Base-by-base conservation (phyloP, 208 protist genomes). In the Borovskyia barvae region DNA sequence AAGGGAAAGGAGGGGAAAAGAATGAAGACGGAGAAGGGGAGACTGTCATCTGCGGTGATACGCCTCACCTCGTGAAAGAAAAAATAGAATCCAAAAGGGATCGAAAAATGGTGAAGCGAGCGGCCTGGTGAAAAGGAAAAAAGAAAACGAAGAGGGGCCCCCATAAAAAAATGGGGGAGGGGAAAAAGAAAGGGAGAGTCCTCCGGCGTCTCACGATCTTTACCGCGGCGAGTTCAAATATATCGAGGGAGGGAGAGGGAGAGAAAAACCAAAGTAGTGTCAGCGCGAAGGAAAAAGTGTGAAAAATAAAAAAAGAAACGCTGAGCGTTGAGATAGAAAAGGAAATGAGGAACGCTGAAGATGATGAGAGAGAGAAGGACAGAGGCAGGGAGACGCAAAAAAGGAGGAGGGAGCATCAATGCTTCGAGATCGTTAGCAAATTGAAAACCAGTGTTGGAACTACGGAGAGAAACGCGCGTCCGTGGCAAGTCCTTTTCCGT, bases 221-320 rank as follows among this genome's bases (percentile, higher is more conserved):
- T 33, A 9, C 14, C n/a, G 41, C 4, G 28, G 32, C 28, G 25
- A 4, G 49, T 32, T 30, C 15, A 59, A 7, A 14, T 26, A 9
- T 37, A 35, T 24, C 2, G 19, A 24, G 40, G 5, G 5, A 12
- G 4, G 6, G 52, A 17, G 52, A 50, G 52, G 35, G 30, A 36
- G n/a, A 53, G 40, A 53, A 58, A 58, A 43, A 58, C 42, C 28
- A 58, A 58, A 46, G 8, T 36, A 20, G 3, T 15, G 14, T 5
- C 15, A 5, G 9, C 35, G 46, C n/a, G 24, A 46, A 43, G 26
- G 33, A 29, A 63, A 63, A 45, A 46, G 24, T 33, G 2, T 3
- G 46, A 42, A 58, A 42, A 32, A 48, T 40, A 36, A 60, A 60
- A 60, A 29, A 11, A 37, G 22, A 49, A 42, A 29, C 45, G 49